Evolutionary conservation across 805 yeast genomes (phyloP), one percentile per base, ranked within the genome.

Genomic region (Candida pini): DNA sequence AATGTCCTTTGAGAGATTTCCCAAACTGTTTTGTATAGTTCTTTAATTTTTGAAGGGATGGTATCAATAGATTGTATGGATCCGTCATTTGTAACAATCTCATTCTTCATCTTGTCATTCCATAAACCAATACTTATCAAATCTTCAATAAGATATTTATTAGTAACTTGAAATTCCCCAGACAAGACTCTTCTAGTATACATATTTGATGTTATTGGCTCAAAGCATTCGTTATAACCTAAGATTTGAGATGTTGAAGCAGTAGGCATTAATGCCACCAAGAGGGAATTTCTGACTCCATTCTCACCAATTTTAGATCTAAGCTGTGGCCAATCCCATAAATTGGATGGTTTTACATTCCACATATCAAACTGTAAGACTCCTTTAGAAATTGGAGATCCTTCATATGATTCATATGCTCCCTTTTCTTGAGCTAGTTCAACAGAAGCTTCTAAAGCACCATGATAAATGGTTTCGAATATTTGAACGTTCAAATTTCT

Each of bases 191-290:
- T 77, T 50, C 97, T 76, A 29, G 85, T 76, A 62, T 88, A 90
- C 51, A 90, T 78, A 63, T 90, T 90, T 15, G 96, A 87, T 6
- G 98, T 89, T 58, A 79, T 78, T 9, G 98, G 97, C 61, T 90
- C 98, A 59, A 90, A 90, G 62, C 97, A 89, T 64, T 90, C 97
- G 49, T 79, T 89, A 67, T 74, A 86, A 26, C 97, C 97, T 34
- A 90, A 68, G 33, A 90, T 89, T 65, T 88, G 97, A 3, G 97
- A 90, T 2, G 97, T 90, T 1, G 97, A 87, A 2, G 97, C 97
- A 13, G 97, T 90, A 28, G 97, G 97, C 97, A 90, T 90, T 34
- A 96, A 92, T 1, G 94, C 97, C 22, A 89, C 84, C 13, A 89
- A 59, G 37, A 90, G 63, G 4, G 97, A 90, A 66, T 90, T 90